phyloP scores from a whole-genome alignment of 768 basidiomycete species.

The Lactarius akahatsu region DNA sequence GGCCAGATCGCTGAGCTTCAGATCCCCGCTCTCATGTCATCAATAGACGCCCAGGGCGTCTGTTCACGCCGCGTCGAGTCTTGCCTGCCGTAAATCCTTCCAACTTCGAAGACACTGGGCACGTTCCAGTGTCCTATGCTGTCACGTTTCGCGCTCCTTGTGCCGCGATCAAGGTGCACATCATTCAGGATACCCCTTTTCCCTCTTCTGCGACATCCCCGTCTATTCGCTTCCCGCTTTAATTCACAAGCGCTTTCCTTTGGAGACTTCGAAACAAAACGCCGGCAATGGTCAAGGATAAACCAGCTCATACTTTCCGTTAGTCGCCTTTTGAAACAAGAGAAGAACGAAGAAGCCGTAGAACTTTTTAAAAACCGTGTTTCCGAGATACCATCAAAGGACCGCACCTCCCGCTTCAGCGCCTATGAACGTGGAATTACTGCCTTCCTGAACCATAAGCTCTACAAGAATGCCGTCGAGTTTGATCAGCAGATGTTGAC shows the following conservation, averaged over 20 bases:
- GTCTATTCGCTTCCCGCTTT: neutral
- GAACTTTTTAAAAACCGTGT: neutral
- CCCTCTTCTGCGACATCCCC: neutral
- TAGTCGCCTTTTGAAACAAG: conserved; percentile 5
- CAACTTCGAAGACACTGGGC: neutral
- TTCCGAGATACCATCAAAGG: neutral
- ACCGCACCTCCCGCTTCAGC: conserved; percentile 19
- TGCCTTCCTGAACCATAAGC: conserved; percentile 42
- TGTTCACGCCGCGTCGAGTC: neutral
- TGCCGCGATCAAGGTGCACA: neutral
- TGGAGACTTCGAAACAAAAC: neutral
- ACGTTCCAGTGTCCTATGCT: conserved; percentile 14
- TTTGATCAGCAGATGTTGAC: conserved; percentile 45
- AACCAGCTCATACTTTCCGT: neutral
- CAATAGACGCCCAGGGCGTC: neutral
- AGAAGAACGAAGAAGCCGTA: conserved; percentile 6
- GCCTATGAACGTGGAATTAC: conserved; percentile 42
- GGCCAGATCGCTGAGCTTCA: conserved; percentile 3
- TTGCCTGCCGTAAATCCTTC: neutral
- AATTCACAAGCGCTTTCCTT: no score
- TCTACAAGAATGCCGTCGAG: conserved; percentile 40
- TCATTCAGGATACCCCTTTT: neutral
- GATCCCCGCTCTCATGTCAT: conserved; percentile 15
- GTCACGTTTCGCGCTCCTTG: conserved; percentile 4
- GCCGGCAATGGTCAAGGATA: neutral